Evolutionary conservation across 2,329 filamentous ascomycete genomes (phyloP).

Genomic region (Clonostachys sp.): DNA sequence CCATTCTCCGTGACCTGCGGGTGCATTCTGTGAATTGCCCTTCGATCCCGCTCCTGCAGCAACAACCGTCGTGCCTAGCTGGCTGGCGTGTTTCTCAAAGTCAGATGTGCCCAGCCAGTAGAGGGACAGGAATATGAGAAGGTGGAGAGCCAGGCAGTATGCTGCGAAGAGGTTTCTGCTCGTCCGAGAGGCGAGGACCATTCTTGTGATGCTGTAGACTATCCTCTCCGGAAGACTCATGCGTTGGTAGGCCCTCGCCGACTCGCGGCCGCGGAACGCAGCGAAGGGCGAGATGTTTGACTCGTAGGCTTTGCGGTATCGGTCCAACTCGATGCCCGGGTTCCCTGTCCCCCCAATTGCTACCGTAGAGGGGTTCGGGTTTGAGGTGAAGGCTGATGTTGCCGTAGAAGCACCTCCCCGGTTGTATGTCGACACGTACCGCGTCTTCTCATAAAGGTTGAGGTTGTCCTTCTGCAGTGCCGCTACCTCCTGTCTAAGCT

Average conservation of each 20-base stretch:
- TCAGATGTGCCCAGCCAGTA: constrained; percentile 76
- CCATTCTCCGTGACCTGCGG: constrained; percentile 49
- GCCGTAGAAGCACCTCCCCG: constrained; percentile 55
- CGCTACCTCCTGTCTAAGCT: constrained; percentile 84
- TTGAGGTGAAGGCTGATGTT: constrained; percentile 60
- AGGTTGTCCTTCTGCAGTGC: constrained; percentile 95
- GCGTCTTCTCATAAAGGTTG: constrained; percentile 93
- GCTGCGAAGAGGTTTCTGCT: constrained; percentile 91
- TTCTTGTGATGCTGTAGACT: constrained; percentile 84
- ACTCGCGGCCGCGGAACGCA: constrained; percentile 91
- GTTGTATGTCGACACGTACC: constrained; percentile 93
- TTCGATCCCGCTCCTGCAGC: constrained; percentile 27
- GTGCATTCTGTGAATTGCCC: constrained; percentile 11
- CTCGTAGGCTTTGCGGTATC: constrained; percentile 91
- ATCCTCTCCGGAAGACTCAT: constrained; percentile 90
- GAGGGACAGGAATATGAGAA: constrained; percentile 81
- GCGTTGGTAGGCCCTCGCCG: constrained; percentile 81
- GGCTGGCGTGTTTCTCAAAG: constrained; percentile 55
- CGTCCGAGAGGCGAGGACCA: constrained; percentile 83
- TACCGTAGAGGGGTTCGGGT: constrained; percentile 72
- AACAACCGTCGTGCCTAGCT: constrained; percentile 44
- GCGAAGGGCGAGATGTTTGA: constrained; percentile 94
- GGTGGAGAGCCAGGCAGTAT: constrained; percentile 84
- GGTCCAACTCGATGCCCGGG: constrained; percentile 68
- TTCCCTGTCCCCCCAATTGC: constrained; percentile 49